These are phyloP conservation scores for Alternaria sp. DNA, from an alignment of 2,329 filamentous ascomycete species.

Conservation along the genomic window DNA sequence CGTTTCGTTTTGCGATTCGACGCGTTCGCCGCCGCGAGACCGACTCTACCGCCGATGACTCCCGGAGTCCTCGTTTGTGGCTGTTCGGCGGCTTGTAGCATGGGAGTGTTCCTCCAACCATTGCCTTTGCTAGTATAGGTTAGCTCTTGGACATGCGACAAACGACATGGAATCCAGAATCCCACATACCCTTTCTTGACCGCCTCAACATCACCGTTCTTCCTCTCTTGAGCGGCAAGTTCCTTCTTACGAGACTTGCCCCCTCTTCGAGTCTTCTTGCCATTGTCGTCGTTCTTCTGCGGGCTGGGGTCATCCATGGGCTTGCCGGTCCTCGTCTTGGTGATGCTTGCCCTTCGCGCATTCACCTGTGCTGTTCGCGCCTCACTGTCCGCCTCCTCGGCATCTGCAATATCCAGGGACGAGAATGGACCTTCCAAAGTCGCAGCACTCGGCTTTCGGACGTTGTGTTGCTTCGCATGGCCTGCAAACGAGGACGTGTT, in stretches of 20 bases:
- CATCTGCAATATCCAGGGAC: conserved; percentile 49
- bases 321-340: conserved; percentile 50
- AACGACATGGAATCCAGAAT: conserved; percentile 19
- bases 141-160: conserved; percentile 7
- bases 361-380: conserved; percentile 31
- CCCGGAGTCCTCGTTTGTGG: conserved; percentile 45
- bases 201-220: conserved; percentile 41
- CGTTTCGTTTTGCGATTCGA: conserved; percentile 53
- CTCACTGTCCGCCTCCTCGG: conserved; percentile 47
- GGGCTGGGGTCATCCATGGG: conserved; percentile 45
- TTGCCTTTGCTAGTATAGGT: conserved; percentile 58
- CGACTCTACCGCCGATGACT: conserved; percentile 47
- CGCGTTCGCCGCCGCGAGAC: conserved; percentile 44
- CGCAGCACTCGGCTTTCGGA: conserved; percentile 46
- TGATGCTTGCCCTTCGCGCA: conserved; percentile 45
- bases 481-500: conserved; percentile 49
- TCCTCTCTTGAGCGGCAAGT: conserved; percentile 50
- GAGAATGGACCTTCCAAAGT: conserved; percentile 50
- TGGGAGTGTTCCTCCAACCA: conserved; percentile 71
- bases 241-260: conserved; percentile 56
- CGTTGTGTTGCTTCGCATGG: conserved; percentile 33
- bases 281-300: conserved; percentile 45
- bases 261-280: conserved; percentile 54
- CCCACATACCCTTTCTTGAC: conserved; percentile 42
- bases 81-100: conserved; percentile 65